Percentiles rank a stretch among this genome's conserved stretches.
Conservation (phyloP, 2,329 filamentous ascomycete genomes). For the Triangularia setosa region DNA sequence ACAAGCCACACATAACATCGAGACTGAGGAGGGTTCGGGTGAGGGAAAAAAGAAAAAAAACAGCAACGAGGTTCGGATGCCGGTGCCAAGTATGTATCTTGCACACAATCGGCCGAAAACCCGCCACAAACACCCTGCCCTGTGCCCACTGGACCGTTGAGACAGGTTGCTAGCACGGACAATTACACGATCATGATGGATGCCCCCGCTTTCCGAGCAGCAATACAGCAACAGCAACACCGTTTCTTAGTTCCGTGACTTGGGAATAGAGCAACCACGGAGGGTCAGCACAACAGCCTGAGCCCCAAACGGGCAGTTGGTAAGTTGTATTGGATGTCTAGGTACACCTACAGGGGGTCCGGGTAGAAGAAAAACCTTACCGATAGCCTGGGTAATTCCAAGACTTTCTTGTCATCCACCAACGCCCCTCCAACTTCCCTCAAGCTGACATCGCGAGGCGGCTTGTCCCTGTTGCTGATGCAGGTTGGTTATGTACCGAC, state of each 20-base stretch:
- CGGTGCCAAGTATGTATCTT: not conserved
- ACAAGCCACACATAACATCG: not conserved
- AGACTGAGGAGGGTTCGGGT: not conserved
- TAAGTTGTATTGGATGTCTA: not conserved
- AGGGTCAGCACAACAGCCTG: not conserved
- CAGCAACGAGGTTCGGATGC: not conserved
- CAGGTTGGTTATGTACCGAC: not conserved
- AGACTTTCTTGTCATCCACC: not conserved
- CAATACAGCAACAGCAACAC: not conserved
- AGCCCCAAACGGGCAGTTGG: conserved; percentile 3
- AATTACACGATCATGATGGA: conserved; percentile 1
- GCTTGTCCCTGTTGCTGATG: not conserved
- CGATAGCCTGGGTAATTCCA: conserved; percentile 4
- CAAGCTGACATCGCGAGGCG: not conserved
- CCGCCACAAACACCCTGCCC: not conserved
- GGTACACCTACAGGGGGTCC: conserved; percentile 1
- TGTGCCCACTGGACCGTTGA: conserved; percentile 1
- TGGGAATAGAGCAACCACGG: too few relatives aligned
- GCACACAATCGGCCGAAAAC: conserved; percentile 5
- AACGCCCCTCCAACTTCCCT: conserved; percentile 6
- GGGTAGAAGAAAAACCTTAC: conserved; percentile 1
- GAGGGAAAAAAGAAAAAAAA: not conserved
- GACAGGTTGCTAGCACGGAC: not conserved
- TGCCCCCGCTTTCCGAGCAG: not conserved
- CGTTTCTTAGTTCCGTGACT: too few relatives aligned